These are phyloP conservation scores for Neurospora cerealis DNA, from an alignment of 495 filamentous ascomycete genomes.

Conservation along the genomic window DNA sequence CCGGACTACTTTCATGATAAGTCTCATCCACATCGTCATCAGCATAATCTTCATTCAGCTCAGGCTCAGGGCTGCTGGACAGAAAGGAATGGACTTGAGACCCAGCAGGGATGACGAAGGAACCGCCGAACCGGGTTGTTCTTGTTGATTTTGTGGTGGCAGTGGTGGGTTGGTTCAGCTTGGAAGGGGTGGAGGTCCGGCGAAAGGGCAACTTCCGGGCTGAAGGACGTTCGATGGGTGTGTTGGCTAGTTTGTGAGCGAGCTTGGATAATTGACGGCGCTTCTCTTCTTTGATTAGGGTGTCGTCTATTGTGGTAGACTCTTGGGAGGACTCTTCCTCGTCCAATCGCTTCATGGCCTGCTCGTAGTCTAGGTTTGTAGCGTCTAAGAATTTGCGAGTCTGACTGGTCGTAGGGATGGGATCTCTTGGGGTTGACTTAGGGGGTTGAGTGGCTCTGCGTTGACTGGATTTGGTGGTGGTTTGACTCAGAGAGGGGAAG, in stretches of 20 bases:
- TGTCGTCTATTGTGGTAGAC: not conserved
- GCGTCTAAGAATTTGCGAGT: constrained; percentile 11
- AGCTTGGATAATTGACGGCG: not conserved
- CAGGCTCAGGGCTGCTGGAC: constrained; percentile 29
- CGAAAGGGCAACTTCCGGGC: not conserved
- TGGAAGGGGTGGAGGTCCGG: not conserved
- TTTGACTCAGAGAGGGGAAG: constrained; percentile 27
- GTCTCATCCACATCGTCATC: constrained; percentile 34
- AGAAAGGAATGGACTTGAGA: constrained; percentile 31
- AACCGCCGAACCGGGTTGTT: not conserved
- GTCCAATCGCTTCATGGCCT: constrained; percentile 26
- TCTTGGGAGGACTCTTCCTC: constrained; percentile 10
- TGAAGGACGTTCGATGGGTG: constrained; percentile 17
- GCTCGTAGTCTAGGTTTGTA: constrained; percentile 23
- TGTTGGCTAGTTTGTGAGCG: constrained; percentile 7
- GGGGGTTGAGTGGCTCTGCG: not conserved
- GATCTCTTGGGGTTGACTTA: constrained; percentile 3
- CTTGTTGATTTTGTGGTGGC: not conserved
- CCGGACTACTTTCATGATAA: constrained; percentile 12
- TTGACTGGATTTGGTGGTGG: not conserved
- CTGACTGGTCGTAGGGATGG: constrained; percentile 6
- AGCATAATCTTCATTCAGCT: constrained; percentile 28
- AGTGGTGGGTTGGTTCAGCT: not conserved
- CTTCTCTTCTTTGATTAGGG: not conserved
- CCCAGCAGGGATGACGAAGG: constrained; percentile 25